phyloP scores from a whole-genome alignment of 139 green algal genomes.

The Chlorella vulgaris region DNA sequence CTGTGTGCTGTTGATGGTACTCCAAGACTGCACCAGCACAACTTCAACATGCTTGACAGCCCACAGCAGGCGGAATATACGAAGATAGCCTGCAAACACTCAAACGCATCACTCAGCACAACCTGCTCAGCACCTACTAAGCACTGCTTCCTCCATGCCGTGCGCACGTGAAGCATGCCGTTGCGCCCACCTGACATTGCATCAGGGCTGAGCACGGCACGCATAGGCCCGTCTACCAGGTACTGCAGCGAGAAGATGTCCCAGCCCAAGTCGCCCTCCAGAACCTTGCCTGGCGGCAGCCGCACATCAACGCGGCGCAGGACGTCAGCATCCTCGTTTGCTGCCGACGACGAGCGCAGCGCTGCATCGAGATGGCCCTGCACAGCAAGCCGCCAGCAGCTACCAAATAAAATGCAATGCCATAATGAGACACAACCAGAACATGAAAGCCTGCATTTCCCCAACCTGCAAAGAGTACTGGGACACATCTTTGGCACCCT shows the following conservation, averaged over 20 bases:
- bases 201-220: conserved; percentile 54
- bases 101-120: no score
- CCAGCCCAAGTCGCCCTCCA: conserved; percentile 72
- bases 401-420: background rate
- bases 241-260: conserved; percentile 93
- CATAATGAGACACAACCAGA: no score
- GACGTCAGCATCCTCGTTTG: conserved; percentile 78
- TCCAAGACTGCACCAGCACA: conserved; percentile 75
- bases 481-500: conserved; percentile 44
- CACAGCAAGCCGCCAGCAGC: conserved; percentile 41
- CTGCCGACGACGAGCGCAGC: conserved; percentile 68
- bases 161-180: no score
- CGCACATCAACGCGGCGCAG: conserved; percentile 67
- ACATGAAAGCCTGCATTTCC: no score
- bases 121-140: background rate
- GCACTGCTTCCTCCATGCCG: no score
- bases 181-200: conserved; percentile 35
- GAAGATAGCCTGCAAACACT: conserved; percentile 74
- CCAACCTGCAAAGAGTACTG: conserved; percentile 52
- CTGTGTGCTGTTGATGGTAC: conserved; percentile 66
- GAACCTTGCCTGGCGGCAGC: conserved; percentile 17
- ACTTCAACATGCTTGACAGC: conserved; percentile 83
- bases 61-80: conserved; percentile 90
- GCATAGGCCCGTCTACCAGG: conserved; percentile 57
- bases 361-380: conserved; percentile 79